A percentile compares a stretch with the other conserved stretches of the same genome.
Conservation (phyloP, 352 stramenopile genomes). For the Phytophthora megakarya region DNA sequence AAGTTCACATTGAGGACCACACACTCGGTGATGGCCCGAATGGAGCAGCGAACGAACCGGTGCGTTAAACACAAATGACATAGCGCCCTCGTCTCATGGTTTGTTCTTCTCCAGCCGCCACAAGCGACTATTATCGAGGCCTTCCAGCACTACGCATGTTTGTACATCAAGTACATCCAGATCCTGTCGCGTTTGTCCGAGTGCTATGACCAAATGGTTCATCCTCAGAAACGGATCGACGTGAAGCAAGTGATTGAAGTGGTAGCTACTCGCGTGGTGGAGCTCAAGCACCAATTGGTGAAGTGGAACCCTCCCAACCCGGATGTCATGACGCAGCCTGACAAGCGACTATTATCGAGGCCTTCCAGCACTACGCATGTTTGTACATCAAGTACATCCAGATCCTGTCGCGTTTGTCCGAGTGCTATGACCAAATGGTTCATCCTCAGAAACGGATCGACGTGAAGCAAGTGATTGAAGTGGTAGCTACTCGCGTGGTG, state of each 20-base stretch:
- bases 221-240: constrained; percentile 95
- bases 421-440: constrained; percentile 94
- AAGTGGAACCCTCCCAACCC: constrained; percentile 95
- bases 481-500: constrained; percentile 89
- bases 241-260: constrained; percentile 93
- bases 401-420: constrained; percentile 89
- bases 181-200: constrained; percentile 90
- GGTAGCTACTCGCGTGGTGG: constrained; percentile 87
- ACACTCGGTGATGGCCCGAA: constrained; percentile 59
- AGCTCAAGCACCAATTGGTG: constrained; percentile 92
- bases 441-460: constrained; percentile 95
- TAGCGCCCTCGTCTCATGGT: background rate
- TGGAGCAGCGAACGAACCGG: constrained; percentile 38
- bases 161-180: constrained; percentile 95
- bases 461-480: constrained; percentile 92
- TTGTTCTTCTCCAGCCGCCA: constrained; percentile 38
- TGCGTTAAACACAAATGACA: constrained; percentile 8
- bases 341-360: no score
- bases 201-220: constrained; percentile 94
- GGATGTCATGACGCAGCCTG: constrained; percentile 75
- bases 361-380: constrained; percentile 94
- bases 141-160: constrained; percentile 94
- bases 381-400: constrained; percentile 95
- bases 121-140: constrained; percentile 88
- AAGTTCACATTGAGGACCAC: constrained; percentile 90